These are phyloP conservation scores for Venturiaceae sp. DNA, from an alignment of 2,329 filamentous ascomycete species.

Conservation along the genomic window DNA sequence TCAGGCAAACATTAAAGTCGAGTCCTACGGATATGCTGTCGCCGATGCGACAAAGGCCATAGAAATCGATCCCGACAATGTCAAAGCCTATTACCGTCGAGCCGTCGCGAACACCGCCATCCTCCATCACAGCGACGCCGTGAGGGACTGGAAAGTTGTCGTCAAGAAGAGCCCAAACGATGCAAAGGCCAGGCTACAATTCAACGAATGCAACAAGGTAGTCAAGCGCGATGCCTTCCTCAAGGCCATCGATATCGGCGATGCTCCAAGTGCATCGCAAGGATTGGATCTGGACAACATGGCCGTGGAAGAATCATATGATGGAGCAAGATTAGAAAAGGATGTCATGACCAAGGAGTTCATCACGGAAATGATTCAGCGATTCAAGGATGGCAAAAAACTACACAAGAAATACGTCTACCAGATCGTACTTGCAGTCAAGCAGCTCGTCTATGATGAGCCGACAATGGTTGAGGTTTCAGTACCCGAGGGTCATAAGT, in stretches of 20 bases:
- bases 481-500: conserved; percentile 63
- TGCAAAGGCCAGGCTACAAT: conserved; percentile 82
- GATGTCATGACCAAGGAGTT: conserved; percentile 82
- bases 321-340: conserved; percentile 62
- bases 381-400: conserved; percentile 94
- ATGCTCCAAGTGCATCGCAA: conserved; percentile 85
- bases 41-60: conserved; percentile 85
- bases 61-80: conserved; percentile 75
- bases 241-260: conserved; percentile 85
- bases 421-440: conserved; percentile 86
- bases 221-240: conserved; percentile 89
- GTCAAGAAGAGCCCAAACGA: conserved; percentile 79
- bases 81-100: conserved; percentile 95
- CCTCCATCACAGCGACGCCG: conserved; percentile 74
- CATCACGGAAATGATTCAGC: conserved; percentile 90
- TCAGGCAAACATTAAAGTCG: conserved; percentile 88
- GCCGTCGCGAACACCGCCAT: conserved; percentile 89
- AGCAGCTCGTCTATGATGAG: conserved; percentile 83
- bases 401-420: conserved; percentile 95
- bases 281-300: conserved; percentile 84
- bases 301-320: conserved; percentile 71
- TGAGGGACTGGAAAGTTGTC: conserved; percentile 87
- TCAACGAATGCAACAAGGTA: conserved; percentile 89
- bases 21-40: conserved; percentile 89
- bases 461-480: conserved; percentile 94